phyloP scores from a whole-genome alignment of 352 stramenopile genomes.

The Pythium chondricola region DNA sequence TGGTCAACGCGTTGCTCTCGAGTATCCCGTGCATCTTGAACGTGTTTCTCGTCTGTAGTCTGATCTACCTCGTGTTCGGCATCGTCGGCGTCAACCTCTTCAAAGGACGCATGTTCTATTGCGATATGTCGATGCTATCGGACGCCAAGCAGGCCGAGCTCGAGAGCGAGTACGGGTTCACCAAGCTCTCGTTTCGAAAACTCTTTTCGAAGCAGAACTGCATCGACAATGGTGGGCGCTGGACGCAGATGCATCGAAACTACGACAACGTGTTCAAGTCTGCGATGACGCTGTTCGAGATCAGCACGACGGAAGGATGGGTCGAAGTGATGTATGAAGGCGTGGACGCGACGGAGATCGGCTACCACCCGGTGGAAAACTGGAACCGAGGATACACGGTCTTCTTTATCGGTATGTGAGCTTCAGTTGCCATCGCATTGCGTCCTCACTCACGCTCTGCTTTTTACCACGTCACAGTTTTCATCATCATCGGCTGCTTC shows the following conservation, averaged over 20 bases:
- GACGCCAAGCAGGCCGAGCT: constrained; percentile 12
- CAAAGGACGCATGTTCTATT: constrained; percentile 79
- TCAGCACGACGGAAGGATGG: constrained; percentile 85
- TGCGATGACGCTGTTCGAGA: constrained; percentile 70
- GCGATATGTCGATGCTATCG: constrained; percentile 39
- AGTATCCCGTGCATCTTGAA: constrained; percentile 77
- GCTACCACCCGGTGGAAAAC: constrained; percentile 66
- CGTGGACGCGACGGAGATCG: constrained; percentile 62
- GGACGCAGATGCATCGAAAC: constrained; percentile 29
- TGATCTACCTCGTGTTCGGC: constrained; percentile 88
- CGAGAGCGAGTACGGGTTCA: constrained; percentile 31
- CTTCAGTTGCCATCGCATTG: no score
- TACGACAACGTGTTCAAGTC: constrained; percentile 66
- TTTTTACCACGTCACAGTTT: constrained; percentile 39
- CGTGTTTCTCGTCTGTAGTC: constrained; percentile 73
- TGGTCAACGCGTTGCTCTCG: constrained; percentile 71
- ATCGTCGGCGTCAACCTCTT: constrained; percentile 68
- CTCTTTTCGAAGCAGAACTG: constrained; percentile 34
- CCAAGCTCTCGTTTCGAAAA: constrained; percentile 34
- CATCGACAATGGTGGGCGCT: constrained; percentile 18
- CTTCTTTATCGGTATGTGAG: constrained; percentile 70
- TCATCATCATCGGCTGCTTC: constrained; percentile 82
- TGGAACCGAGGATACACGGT: constrained; percentile 50
- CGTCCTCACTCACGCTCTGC: background rate
- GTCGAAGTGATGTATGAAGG: constrained; percentile 73